These are phyloP conservation scores for Pyrenophora seminiperda DNA, from an alignment of 2,329 filamentous ascomycete species.

Conservation along the genomic window DNA sequence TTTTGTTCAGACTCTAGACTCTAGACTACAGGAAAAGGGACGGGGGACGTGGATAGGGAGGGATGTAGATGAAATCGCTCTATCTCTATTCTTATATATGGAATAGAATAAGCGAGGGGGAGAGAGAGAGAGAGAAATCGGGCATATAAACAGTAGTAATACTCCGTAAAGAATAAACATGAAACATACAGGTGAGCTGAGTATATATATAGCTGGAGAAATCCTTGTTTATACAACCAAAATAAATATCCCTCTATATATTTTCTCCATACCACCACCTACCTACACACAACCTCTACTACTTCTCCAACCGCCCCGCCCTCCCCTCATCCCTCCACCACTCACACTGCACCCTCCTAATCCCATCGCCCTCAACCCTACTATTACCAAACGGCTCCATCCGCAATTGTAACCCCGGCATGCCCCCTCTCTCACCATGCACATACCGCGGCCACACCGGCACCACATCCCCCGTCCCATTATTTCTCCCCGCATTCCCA, in stretches of 20 bases:
- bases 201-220: not conserved
- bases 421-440: slow-evolving; percentile 12
- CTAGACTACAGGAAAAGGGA: no score
- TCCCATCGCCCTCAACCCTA: slow-evolving; percentile 33
- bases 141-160: no score
- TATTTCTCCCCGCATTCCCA: no score
- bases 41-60: no score
- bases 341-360: slow-evolving; percentile 32
- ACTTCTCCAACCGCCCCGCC: slow-evolving; percentile 33
- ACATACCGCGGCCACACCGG: slow-evolving; percentile 50
- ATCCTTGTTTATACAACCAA: no score
- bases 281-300: no score
- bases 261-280: no score
- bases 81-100: no score
- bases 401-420: slow-evolving; percentile 25
- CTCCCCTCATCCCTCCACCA: slow-evolving; percentile 35
- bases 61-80: no score
- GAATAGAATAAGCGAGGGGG: no score
- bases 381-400: slow-evolving; percentile 34
- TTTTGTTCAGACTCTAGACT: no score
- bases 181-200: not conserved
- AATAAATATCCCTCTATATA: not conserved
- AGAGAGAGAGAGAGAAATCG: not conserved
- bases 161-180: no score
- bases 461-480: slow-evolving; percentile 24